Percentiles rank a stretch among this genome's conserved stretches.
These are phyloP conservation scores for Rehmannia glutinosa DNA, from an alignment of 257 asterid species.

Conservation along the genomic window DNA sequence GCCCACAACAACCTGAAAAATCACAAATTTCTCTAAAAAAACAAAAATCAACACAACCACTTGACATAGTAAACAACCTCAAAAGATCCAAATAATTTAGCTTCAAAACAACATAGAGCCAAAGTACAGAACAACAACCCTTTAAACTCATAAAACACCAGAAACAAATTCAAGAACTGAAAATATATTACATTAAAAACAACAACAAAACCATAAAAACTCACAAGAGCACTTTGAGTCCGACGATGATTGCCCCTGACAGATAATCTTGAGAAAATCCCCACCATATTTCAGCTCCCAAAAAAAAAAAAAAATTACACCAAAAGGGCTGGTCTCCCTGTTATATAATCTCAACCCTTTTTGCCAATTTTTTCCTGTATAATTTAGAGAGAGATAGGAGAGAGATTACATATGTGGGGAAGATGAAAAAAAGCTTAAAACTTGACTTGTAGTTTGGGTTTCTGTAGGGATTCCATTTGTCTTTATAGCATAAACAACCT, in stretches of 20 bases:
- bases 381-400: background rate
- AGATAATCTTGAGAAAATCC: slow-evolving; percentile 87
- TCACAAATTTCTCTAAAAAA: too few species aligned
- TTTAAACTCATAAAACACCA: slow-evolving; percentile 4
- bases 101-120: background rate
- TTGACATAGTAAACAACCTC: background rate
- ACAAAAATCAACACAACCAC: too few species aligned
- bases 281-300: slow-evolving; percentile 51
- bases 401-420: background rate
- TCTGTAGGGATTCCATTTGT: slow-evolving; percentile 25
- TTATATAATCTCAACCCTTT: background rate
- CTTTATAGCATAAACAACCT: too few species aligned
- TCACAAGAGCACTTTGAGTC: slow-evolving; percentile 84
- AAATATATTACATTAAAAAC: background rate
- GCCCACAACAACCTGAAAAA: too few species aligned
- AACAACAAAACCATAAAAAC: background rate
- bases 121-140: background rate
- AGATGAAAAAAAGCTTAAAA: slow-evolving; percentile 18
- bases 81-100: background rate
- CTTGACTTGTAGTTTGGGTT: slow-evolving; percentile 29
- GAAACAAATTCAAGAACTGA: slow-evolving; percentile 7
- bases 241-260: slow-evolving; percentile 64
- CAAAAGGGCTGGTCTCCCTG: background rate
- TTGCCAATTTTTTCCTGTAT: background rate
- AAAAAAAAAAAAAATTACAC: background rate